Conservation (phyloP, 2,329 filamentous ascomycete species). For the Nemania bipapillata region DNA sequence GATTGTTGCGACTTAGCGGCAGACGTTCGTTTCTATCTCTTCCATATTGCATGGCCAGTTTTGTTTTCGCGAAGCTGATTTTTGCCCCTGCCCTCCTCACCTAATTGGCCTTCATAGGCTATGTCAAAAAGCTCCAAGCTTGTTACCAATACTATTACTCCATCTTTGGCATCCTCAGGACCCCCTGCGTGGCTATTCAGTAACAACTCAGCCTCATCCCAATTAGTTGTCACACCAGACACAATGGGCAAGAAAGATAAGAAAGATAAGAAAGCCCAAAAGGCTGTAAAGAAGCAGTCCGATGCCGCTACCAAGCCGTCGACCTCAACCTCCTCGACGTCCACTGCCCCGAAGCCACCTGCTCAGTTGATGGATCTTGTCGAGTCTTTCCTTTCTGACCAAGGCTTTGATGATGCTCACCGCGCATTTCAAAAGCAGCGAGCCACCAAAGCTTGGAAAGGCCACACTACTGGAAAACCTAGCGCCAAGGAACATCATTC, state of each 20-base stretch:
- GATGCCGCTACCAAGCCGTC: constrained; percentile 23
- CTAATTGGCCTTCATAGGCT: constrained; percentile 26
- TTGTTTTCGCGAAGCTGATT: not conserved
- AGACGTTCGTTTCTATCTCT: constrained; percentile 2
- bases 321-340: constrained; percentile 39
- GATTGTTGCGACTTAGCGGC: constrained; percentile 13
- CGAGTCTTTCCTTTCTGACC: constrained; percentile 71
- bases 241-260: constrained; percentile 48
- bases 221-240: constrained; percentile 13
- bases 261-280: constrained; percentile 43
- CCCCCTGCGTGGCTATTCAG: constrained; percentile 52
- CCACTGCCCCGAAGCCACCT: constrained; percentile 57
- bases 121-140: constrained; percentile 36
- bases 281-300: constrained; percentile 38
- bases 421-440: constrained; percentile 72
- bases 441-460: constrained; percentile 62
- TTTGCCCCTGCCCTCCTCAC: constrained; percentile 1
- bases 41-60: too few species aligned
- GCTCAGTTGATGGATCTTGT: constrained; percentile 73
- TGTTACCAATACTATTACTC: constrained; percentile 31
- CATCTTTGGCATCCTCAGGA: constrained; percentile 37
- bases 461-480: constrained; percentile 43
- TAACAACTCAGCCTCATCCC: constrained; percentile 47
- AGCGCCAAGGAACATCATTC: constrained; percentile 54
- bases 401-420: constrained; percentile 71